These are phyloP conservation scores for Silene coronaria DNA, from an alignment of 179 eudicot species.

Conservation along the genomic window DNA sequence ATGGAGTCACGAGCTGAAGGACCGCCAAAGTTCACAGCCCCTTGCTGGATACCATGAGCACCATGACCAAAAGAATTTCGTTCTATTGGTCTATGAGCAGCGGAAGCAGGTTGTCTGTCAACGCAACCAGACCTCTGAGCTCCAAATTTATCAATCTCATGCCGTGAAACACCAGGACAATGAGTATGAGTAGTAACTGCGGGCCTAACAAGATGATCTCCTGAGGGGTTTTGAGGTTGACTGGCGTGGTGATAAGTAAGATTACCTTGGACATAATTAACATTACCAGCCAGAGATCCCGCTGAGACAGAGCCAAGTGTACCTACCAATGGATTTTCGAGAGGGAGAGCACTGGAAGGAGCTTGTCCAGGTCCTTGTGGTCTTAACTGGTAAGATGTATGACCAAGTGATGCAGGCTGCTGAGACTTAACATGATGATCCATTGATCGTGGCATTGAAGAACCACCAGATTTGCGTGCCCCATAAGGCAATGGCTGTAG, in stretches of 20 bases:
- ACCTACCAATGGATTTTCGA: slow-evolving; percentile 30
- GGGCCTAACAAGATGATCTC: slow-evolving; percentile 30
- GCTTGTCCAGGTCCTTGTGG: slow-evolving; percentile 56
- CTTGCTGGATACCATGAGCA: slow-evolving; percentile 34
- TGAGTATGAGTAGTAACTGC: slow-evolving; percentile 26
- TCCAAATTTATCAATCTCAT: slow-evolving; percentile 38
- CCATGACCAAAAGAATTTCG: slow-evolving; percentile 38
- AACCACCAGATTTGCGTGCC: slow-evolving; percentile 35
- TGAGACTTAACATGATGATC: slow-evolving; percentile 31
- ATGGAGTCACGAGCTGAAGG: slow-evolving; percentile 31
- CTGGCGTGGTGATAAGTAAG: slow-evolving; percentile 29
- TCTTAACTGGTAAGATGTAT: slow-evolving; percentile 35
- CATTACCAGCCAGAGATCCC: slow-evolving; percentile 37
- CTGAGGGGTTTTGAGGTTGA: slow-evolving; percentile 30
- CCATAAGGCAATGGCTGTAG: slow-evolving; percentile 35
- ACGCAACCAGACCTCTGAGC: slow-evolving; percentile 40
- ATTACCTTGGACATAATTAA: slow-evolving; percentile 36
- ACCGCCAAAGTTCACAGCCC: slow-evolving; percentile 29
- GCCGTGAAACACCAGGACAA: slow-evolving; percentile 30
- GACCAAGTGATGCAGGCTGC: slow-evolving; percentile 35
- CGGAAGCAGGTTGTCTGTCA: slow-evolving; percentile 39
- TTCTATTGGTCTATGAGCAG: slow-evolving; percentile 36
- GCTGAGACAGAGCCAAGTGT: slow-evolving; percentile 32
- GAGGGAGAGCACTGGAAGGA: slow-evolving; percentile 23
- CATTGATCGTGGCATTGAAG: slow-evolving; percentile 22